Conservation (phyloP, 2,329 filamentous ascomycete species). For the Ophiostoma perfectum region DNA sequence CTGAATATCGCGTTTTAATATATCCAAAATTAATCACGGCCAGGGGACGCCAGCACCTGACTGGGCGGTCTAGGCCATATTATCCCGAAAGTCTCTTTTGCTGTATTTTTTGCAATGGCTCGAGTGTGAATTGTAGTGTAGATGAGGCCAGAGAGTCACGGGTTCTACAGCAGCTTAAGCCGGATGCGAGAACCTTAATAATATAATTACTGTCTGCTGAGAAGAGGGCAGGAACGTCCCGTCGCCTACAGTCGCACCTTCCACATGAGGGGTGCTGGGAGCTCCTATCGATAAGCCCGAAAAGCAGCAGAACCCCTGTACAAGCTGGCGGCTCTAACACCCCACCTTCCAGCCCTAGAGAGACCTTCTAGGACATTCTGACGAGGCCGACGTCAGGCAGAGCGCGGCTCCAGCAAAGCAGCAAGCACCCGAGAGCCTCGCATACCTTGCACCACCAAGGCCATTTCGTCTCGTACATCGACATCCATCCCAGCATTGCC, state of each 20-base stretch:
- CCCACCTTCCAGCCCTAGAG: conserved; percentile 19
- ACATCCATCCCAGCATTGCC: no score
- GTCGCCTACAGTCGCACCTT: background rate
- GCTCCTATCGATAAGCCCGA: conserved; percentile 22
- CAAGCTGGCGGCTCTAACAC: conserved; percentile 12
- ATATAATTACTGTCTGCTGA: background rate
- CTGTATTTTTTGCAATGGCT: no score
- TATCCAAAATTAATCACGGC: conserved; percentile 10
- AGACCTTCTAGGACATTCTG: conserved; percentile 18
- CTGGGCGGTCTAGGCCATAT: background rate
- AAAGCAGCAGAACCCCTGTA: background rate
- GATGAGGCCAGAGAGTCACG: background rate
- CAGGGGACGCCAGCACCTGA: background rate
- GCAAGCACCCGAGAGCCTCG: conserved; percentile 12
- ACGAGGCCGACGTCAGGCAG: background rate
- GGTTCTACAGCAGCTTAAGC: background rate
- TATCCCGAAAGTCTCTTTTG: background rate
- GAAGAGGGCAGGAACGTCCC: background rate
- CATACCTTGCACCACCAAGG: background rate
- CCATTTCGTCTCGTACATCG: background rate
- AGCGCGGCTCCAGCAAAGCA: background rate
- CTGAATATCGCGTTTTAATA: background rate
- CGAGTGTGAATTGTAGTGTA: no score
- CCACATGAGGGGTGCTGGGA: background rate
- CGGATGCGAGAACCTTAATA: background rate